Evolutionary conservation across 768 basidiomycete genomes (phyloP).

Genomic region (Boletus rubescentipes): DNA sequence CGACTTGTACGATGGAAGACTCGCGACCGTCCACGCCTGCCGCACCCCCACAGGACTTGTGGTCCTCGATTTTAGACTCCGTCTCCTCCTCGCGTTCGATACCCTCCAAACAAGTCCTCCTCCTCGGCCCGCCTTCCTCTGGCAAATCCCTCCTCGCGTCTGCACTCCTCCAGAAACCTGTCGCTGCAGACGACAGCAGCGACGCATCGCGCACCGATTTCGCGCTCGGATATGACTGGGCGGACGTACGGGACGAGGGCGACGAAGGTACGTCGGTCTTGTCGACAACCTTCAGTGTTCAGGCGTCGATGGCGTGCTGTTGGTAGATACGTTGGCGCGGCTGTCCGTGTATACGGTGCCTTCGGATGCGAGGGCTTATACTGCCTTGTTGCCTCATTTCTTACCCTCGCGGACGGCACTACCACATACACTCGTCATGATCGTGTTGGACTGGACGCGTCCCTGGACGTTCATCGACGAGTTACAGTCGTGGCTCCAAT

Average conservation of each 20-base stretch:
- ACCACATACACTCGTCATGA: slow-evolving; percentile 73
- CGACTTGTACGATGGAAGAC: slow-evolving; percentile 33
- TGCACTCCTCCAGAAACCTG: slow-evolving; percentile 67
- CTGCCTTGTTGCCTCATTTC: slow-evolving; percentile 72
- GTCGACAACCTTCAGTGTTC: neutral
- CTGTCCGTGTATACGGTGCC: slow-evolving; percentile 91
- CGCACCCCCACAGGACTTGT: slow-evolving; percentile 77
- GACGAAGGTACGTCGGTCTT: slow-evolving; percentile 75
- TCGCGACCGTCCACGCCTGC: slow-evolving; percentile 69
- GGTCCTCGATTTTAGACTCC: slow-evolving; percentile 90
- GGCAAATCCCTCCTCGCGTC: slow-evolving; percentile 78
- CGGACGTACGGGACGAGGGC: slow-evolving; percentile 86
- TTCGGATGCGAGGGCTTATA: slow-evolving; percentile 69
- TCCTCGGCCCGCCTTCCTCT: slow-evolving; percentile 76
- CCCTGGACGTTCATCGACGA: slow-evolving; percentile 91
- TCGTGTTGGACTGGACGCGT: slow-evolving; percentile 92
- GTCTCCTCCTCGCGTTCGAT: slow-evolving; percentile 79
- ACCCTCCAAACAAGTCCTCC: slow-evolving; percentile 82
- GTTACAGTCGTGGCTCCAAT: slow-evolving; percentile 77
- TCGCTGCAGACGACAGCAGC: slow-evolving; percentile 49
- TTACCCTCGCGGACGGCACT: slow-evolving; percentile 68
- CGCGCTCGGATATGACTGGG: slow-evolving; percentile 90
- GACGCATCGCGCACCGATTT: slow-evolving; percentile 69
- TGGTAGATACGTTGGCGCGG: slow-evolving; percentile 80
- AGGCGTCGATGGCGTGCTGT: neutral